Base-by-base conservation (phyloP, 1,284 basidiomycete genomes). In the Mycosarcoma maydis region DNA sequence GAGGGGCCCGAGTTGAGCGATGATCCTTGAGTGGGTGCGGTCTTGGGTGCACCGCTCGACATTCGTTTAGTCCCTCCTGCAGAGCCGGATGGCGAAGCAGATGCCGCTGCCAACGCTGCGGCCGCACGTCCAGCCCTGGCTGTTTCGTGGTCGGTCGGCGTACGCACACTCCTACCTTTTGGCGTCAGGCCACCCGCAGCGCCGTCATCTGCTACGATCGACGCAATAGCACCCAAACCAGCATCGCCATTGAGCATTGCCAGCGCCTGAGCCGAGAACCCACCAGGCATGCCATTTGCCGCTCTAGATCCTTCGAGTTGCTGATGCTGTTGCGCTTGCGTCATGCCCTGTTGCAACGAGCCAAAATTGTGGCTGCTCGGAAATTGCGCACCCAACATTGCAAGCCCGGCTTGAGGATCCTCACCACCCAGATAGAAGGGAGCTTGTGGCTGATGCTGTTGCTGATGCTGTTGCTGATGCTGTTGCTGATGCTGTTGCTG, bases 361-460 rank as follows among this genome's bases (percentile, higher is more conserved):
- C 65, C 54, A 46, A 76, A 76, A 22, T 58, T 70, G 45, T 76
- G 74, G 20, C 61, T 69, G 66, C 69, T 72, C 4, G 74, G 74
- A 20, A 75, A 75, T 16, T 59, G 57, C 11, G 60, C 39, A 17
- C 58, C 73, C 5, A 76, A 27, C 59, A 67, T 66, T 1, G 62
- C 57, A n/a, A 71, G 37, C 0, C 59, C 56, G 1, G 45, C 30
- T 13, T 56, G 49, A 7, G 22, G 38, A 3, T 50, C 59, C 9
- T 59, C 55, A 7, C 30, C 36, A 6, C 56, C 57, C 20, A 59
- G 60, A 24, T 54, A 65, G 43, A 65, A 65, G 6, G 61, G 55
- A n/a, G n/a, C n/a, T n/a, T n/a, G n/a, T 16, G 45, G 38, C 4
- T 47, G 41, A 8, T 41, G 26, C 23, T 54, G 55, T 20, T 57